Base-by-base conservation (phyloP, 805 yeast genomes). In the Maudiozyma serrabonitensis region DNA sequence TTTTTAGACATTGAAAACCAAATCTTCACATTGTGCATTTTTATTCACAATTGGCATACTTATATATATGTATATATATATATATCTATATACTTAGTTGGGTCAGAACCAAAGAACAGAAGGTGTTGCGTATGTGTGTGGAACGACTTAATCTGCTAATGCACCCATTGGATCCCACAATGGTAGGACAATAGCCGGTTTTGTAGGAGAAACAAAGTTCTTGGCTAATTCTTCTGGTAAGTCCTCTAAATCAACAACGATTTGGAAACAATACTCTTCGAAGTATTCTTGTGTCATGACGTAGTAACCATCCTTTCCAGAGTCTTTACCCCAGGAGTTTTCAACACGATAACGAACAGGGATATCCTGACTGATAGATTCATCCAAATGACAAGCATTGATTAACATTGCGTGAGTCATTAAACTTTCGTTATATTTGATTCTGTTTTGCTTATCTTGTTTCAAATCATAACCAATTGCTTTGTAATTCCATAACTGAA, bases 371-470 rank as follows among this genome's bases (percentile, higher is more conserved):
- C 48, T 42, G 12, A 73, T 79, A 1, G 23, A 15, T 12, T 45
- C 19, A 54, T 83, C 88, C 37, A 87, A 69, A 64, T 87, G 89
- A 43, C 85, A 91, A 32, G 81, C 95, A 12, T 89, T 82, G 59
- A 87, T 78, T 21, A 81, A 75, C 96, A 87, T 87, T 37, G 96
- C 96, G 61, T 87, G 96, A 15, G 95, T 87, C 95, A 87, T 86
- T 54, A 80, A 70, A 23, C 89, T 82, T 54, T 87, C 81, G 50
- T 80, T 80, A 55, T 84, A 81, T 52, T 73, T 68, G 52, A 88
- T 80, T 54, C 95, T 73, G 46, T 87, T 82, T 19, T 80, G 80
- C 70, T 88, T 87, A 46, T 64, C 53, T 58, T 76, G 72, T 47
- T 76, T 70, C 59, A 75, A 68, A 47, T 72, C 64, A 73, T 80